phyloP scores from a whole-genome alignment of 495 filamentous ascomycete species.

The Hypomontagnella submonticulosa region DNA sequence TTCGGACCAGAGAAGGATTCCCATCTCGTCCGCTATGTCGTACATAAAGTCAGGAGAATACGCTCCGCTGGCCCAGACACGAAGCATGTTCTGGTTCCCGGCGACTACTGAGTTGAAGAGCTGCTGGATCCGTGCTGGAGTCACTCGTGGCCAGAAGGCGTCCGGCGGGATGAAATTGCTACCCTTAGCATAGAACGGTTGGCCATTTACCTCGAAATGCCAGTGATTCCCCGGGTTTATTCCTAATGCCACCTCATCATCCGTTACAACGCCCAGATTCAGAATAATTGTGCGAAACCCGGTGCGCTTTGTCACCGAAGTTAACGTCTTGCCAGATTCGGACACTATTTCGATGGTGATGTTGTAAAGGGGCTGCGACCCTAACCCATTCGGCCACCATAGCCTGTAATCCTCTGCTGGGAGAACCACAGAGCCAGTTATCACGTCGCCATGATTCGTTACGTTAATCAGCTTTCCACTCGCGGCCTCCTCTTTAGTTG shows the following conservation, averaged over 20 bases:
- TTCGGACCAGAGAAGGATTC: conserved; percentile 74
- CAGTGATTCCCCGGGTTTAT: conserved; percentile 67
- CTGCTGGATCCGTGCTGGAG: conserved; percentile 61
- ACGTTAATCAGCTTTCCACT: conserved; percentile 58
- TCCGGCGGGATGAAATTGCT: conserved; percentile 75
- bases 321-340: conserved; percentile 48
- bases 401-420: conserved; percentile 60
- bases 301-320: conserved; percentile 65
- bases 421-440: conserved; percentile 63
- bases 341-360: conserved; percentile 62
- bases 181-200: conserved; percentile 75
- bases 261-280: conserved; percentile 69
- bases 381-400: conserved; percentile 73
- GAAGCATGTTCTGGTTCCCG: conserved; percentile 76
- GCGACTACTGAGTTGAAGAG: conserved; percentile 67
- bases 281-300: conserved; percentile 77
- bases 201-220: conserved; percentile 76
- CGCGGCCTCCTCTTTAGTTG: conserved; percentile 57
- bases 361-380: conserved; percentile 69
- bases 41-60: conserved; percentile 76
- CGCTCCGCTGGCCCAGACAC: conserved; percentile 72
- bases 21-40: conserved; percentile 72
- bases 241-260: conserved; percentile 66
- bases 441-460: conserved; percentile 56
- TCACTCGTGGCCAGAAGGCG: conserved; percentile 73